Evolutionary conservation across 106 monocot genomes (phyloP).

Genomic region (Gastrodia elata): DNA sequence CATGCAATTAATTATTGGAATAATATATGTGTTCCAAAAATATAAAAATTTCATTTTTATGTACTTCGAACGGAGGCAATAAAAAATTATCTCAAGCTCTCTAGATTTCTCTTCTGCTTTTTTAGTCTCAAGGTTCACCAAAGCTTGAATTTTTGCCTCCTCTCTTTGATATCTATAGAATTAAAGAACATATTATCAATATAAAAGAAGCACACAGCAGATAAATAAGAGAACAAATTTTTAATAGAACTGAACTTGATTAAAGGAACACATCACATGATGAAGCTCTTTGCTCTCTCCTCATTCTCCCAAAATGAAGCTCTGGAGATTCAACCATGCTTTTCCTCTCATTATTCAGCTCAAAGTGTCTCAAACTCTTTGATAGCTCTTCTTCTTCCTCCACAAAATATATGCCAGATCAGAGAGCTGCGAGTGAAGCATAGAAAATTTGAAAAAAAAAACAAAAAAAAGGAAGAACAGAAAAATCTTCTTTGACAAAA

Average conservation of each 20-base stretch:
- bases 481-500: no score
- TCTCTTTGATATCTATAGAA: slow-evolving; percentile 58
- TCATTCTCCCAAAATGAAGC: slow-evolving; percentile 18
- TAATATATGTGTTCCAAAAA: not conserved
- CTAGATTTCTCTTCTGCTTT: slow-evolving; percentile 67
- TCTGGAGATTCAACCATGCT: slow-evolving; percentile 6
- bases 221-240: not conserved
- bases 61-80: no score
- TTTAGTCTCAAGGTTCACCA: slow-evolving; percentile 66
- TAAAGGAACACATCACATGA: slow-evolving; percentile 30
- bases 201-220: not conserved
- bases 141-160: slow-evolving; percentile 72
- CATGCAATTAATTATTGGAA: no score
- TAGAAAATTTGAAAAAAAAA: no score
- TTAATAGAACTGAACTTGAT: not conserved
- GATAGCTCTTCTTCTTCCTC: slow-evolving; percentile 20
- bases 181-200: not conserved
- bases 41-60: not conserved
- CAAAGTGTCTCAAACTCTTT: slow-evolving; percentile 16
- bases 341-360: not conserved
- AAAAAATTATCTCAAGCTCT: slow-evolving; percentile 60
- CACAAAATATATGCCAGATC: no score
- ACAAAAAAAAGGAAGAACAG: no score
- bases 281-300: slow-evolving; percentile 65
- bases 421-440: no score